Percentiles rank a stretch among this genome's conserved stretches.
Evolutionary conservation across 1,284 basidiomycete species (phyloP).

Genomic region (Vanrija humicola): DNA sequence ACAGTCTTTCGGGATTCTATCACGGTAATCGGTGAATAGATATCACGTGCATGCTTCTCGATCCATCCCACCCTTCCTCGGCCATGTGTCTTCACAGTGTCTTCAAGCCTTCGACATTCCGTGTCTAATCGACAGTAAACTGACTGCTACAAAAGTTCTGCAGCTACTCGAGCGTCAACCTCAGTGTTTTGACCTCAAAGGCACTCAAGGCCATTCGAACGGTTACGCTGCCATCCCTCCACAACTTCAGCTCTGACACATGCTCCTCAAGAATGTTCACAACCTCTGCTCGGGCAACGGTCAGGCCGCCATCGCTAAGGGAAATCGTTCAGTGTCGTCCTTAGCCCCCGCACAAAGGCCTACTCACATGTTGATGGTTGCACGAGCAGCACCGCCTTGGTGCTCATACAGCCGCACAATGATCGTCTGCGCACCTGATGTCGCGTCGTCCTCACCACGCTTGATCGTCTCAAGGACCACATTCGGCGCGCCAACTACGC

Average conservation of each 20-base stretch:
- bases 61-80: too few relatives aligned
- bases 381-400: slow-evolving; percentile 68
- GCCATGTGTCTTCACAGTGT: too few relatives aligned
- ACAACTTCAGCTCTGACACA: slow-evolving; percentile 49
- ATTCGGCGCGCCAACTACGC: slow-evolving; percentile 60
- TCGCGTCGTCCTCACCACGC: slow-evolving; percentile 72
- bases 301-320: slow-evolving; percentile 52
- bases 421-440: slow-evolving; percentile 53
- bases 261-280: slow-evolving; percentile 83
- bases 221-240: neutral
- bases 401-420: slow-evolving; percentile 78
- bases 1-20: too few relatives aligned
- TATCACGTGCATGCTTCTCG: too few relatives aligned
- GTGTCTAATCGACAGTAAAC: too few relatives aligned
- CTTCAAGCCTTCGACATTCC: too few relatives aligned
- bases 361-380: slow-evolving; percentile 52
- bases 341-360: too few relatives aligned
- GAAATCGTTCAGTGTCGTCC: slow-evolving; percentile 1
- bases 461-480: slow-evolving; percentile 90
- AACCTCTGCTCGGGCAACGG: slow-evolving; percentile 57
- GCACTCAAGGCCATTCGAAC: slow-evolving; percentile 60
- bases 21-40: too few relatives aligned
- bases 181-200: slow-evolving; percentile 70
- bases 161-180: neutral
- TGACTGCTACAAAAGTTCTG: too few relatives aligned